Evolutionary conservation across 2,329 filamentous ascomycete species (phyloP).

Genomic region (Xylariaceae sp.): DNA sequence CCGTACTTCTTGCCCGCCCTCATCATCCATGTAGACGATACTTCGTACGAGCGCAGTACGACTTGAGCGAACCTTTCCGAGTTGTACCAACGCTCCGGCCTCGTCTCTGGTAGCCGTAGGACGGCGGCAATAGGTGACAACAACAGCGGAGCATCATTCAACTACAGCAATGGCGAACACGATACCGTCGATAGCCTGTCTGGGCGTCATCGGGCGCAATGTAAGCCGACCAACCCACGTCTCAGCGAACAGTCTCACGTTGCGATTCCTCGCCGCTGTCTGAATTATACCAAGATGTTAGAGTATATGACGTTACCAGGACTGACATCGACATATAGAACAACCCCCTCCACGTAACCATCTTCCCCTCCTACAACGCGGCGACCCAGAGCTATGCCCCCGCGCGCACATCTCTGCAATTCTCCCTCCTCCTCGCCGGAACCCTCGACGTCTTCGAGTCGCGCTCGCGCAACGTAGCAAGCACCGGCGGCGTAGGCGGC

Average conservation of each 20-base stretch:
- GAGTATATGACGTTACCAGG: background rate
- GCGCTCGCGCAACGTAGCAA: constrained; percentile 64
- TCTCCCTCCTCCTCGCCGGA: constrained; percentile 83
- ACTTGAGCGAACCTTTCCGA: no score
- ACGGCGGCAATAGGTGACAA: background rate
- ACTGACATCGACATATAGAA: constrained; percentile 53
- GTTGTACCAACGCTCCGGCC: background rate
- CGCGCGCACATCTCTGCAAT: constrained; percentile 73
- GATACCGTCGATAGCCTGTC: constrained; percentile 80
- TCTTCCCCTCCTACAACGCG: constrained; percentile 71
- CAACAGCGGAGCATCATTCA: background rate
- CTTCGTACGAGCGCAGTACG: no score
- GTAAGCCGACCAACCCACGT: constrained; percentile 44
- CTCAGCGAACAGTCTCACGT: background rate
- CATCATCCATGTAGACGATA: no score
- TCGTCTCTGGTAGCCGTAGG: background rate
- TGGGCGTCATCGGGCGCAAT: constrained; percentile 90
- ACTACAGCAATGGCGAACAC: constrained; percentile 48
- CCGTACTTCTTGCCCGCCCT: no score
- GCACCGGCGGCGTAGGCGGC: constrained; percentile 14
- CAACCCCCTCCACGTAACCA: constrained; percentile 88
- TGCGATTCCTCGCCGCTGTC: no score
- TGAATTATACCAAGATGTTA: no score
- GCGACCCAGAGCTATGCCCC: constrained; percentile 48
- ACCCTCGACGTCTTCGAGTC: constrained; percentile 93